Evolutionary conservation across 805 yeast genomes (phyloP), one percentile per base, ranked within the genome.

Genomic region (Clavispora fructus): DNA sequence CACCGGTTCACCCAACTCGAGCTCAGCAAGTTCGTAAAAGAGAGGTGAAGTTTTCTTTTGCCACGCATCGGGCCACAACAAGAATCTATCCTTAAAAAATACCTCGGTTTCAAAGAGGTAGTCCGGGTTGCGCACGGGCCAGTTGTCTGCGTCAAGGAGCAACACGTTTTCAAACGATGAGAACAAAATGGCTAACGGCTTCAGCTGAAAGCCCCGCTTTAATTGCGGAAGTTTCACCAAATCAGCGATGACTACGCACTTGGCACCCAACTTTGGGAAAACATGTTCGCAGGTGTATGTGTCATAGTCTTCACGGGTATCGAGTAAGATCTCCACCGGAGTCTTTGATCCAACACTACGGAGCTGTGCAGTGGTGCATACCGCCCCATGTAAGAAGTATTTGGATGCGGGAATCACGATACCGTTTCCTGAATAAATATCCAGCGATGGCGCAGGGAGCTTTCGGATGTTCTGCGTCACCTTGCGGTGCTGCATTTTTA

Each of bases 191-290:
- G 73, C 74, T 37, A 68, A 58, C 47, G 59, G 66, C 47, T 69
- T 69, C 47, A 63, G 56, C 53, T 69, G 74, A 49, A 57, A 68
- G 7, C 72, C 73, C 43, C 55, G 53, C 4, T 52, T 41, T 55
- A 79, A 63, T 9, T 8, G 7, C 5, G 27, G 19, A 10, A 13
- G 7, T 3, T 3, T 13, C 29, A 29, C 17, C 14, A 65, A 62
- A 3, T 64, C 63, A 13, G 69, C 65, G 47, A 75, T 59, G 13
- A 82, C 75, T 13, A 85, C 77, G 71, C 96, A 88, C 52, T 73
- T 74, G 4, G 84, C 92, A 49, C 81, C 77, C 46, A 83, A 63
- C 17, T 60, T 55, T 0, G 92, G 90, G 54, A 87, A 69, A 2
- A 85, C 69, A 8, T 67, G 65, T 19, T 78, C 80, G 65, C 96